Evolutionary conservation across 495 filamentous ascomycete species (phyloP).

Genomic region (Talaromyces borbonicus): DNA sequence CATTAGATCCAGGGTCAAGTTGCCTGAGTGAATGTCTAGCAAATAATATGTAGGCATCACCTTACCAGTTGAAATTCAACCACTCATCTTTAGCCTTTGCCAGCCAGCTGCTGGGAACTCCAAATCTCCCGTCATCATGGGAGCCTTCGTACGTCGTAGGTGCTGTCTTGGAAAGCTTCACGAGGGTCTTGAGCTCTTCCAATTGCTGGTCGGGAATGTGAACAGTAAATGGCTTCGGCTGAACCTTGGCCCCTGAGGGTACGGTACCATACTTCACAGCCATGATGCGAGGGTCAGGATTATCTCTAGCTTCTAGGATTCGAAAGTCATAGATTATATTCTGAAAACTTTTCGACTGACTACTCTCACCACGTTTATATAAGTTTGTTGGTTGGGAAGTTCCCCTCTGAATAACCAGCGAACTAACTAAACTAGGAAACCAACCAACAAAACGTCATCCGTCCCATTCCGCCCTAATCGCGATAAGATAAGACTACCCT

Average conservation of each 20-base stretch:
- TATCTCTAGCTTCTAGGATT: too few relatives aligned
- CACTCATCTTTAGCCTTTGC: slow-evolving; percentile 41
- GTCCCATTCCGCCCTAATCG: too few relatives aligned
- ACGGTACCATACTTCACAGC: slow-evolving; percentile 19
- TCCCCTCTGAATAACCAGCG: too few relatives aligned
- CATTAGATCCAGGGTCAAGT: background rate
- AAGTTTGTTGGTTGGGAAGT: too few relatives aligned
- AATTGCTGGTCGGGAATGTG: slow-evolving; percentile 35
- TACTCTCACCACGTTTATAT: too few relatives aligned
- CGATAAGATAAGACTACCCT: too few relatives aligned
- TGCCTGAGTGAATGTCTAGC: background rate
- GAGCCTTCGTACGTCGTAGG: slow-evolving; percentile 37
- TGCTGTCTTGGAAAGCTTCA: slow-evolving; percentile 42
- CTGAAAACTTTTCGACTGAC: too few relatives aligned
- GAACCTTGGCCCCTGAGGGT: slow-evolving; percentile 16
- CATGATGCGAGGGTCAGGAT: too few relatives aligned
- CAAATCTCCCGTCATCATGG: slow-evolving; percentile 36
- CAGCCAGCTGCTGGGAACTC: slow-evolving; percentile 49
- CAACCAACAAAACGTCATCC: too few relatives aligned
- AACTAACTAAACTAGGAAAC: too few relatives aligned
- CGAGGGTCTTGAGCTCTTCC: slow-evolving; percentile 36
- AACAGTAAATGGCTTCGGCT: slow-evolving; percentile 29
- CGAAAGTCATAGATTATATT: too few relatives aligned
- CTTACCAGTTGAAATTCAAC: slow-evolving; percentile 39
- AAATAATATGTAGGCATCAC: background rate